Conservation (phyloP, 208 protist genomes). For the Leishmania mexicana region DNA sequence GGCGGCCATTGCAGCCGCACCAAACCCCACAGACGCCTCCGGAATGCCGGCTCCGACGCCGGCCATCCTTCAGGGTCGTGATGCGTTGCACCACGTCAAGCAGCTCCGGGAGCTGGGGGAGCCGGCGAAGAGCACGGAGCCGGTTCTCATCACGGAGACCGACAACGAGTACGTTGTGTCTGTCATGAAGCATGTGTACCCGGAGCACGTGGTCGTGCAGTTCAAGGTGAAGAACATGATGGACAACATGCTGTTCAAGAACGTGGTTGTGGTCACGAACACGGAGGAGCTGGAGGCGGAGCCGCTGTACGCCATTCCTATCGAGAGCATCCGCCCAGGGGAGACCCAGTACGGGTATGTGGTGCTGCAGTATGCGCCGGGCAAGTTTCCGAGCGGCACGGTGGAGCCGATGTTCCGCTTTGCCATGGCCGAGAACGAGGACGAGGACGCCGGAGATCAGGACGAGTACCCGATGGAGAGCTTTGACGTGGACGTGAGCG, state of each 20-base stretch:
- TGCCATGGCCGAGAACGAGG: conserved; percentile 57
- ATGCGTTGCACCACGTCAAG: conserved; percentile 63
- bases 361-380: conserved; percentile 63
- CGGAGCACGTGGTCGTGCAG: conserved; percentile 94
- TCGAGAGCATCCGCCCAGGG: conserved; percentile 56
- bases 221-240: conserved; percentile 96
- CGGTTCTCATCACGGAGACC: conserved; percentile 91
- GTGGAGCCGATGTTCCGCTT: conserved; percentile 74
- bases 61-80: conserved; percentile 65
- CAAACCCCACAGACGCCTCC: not conserved
- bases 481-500: conserved; percentile 83
- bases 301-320: conserved; percentile 84
- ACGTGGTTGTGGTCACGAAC: conserved; percentile 87
- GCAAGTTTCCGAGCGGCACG: conserved; percentile 71
- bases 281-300: conserved; percentile 78
- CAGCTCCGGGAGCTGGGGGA: conserved; percentile 80
- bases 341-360: conserved; percentile 74
- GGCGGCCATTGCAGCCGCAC: conserved; percentile 16
- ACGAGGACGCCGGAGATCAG: conserved; percentile 34
- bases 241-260: conserved; percentile 84
- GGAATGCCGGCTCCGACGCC: conserved; percentile 5
- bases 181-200: conserved; percentile 96
- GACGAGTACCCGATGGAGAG: conserved; percentile 89
- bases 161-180: conserved; percentile 98
- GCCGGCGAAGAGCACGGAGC: conserved; percentile 62